phyloP scores from a whole-genome alignment of 2,329 filamentous ascomycete genomes.

The Diaporthe helianthi region DNA sequence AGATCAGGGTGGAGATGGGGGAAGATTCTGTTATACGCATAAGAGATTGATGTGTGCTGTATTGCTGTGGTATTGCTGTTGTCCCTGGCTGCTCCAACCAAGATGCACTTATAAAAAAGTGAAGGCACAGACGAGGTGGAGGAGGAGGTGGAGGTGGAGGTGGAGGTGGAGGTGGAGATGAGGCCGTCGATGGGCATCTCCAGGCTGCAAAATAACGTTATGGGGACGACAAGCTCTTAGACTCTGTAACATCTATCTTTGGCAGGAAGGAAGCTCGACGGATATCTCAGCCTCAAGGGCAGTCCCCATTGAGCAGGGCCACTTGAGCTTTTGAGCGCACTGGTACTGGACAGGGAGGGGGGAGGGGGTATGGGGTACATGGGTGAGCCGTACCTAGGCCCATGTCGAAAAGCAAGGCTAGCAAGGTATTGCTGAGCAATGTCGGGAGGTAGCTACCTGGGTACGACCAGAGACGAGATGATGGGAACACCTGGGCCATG shows the following conservation, averaged over 20 bases:
- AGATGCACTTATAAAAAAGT: constrained; percentile 24
- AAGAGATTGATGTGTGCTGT: not conserved
- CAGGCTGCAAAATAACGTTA: constrained; percentile 33
- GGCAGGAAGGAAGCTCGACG: constrained; percentile 31
- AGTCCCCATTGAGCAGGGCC: constrained; percentile 28
- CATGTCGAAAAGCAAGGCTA: constrained; percentile 16
- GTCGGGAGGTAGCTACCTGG: constrained; percentile 57
- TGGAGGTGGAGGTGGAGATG: constrained; percentile 16
- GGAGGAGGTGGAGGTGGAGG: constrained; percentile 12
- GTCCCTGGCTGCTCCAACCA: not conserved
- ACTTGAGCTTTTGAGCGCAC: constrained; percentile 29
- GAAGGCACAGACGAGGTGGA: constrained; percentile 7
- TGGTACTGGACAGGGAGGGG: constrained; percentile 21
- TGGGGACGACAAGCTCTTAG: constrained; percentile 18
- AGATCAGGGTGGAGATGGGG: not conserved
- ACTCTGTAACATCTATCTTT: constrained; percentile 27
- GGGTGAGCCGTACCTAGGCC: constrained; percentile 19
- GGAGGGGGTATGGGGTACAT: no score
- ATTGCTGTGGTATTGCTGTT: not conserved
- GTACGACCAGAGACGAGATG: constrained; percentile 58
- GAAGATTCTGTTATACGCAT: not conserved
- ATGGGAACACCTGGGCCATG: constrained; percentile 8
- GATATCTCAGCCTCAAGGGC: constrained; percentile 32
- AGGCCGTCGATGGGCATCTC: constrained; percentile 28
- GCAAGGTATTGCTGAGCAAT: constrained; percentile 6